Base-by-base conservation (phyloP, 495 filamentous ascomycete species). In the Patellaria atrata region DNA sequence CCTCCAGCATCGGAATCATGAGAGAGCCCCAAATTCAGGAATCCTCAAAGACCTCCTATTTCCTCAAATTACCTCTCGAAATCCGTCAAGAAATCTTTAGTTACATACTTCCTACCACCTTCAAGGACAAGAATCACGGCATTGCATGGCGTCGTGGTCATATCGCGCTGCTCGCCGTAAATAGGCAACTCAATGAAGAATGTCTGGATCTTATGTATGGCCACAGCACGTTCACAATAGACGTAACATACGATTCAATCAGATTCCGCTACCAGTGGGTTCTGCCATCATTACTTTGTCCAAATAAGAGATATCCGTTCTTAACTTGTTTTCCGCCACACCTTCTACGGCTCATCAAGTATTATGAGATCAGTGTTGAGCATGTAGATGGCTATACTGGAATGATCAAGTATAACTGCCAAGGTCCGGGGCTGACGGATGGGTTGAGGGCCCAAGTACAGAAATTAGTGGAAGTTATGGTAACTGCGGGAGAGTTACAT, bases 151-250 rank as follows among this genome's bases (percentile, higher is more conserved):
- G 30, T 20, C 51, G 53, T 15, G 57, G 57, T 20, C 40, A 41
- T 39, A 56, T 37, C 6, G 38, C 22, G 3, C 19, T 60, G 5
- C 40, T 60, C 15, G 16, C 25, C 6, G 38, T 42, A 0, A 44
- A 42, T 30, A 37, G 35, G 5, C 56, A 58, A 25, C 32, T 60
- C n/a, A 44, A 54, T 37, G 36, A 53, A 0, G 57, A 60, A 38
- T 51, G 48, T 39, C 41, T 46, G 4, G 52, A 55, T 25, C 34
- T 52, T 25, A 33, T 60, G 16, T 60, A 60, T 33, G 54, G 56
- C 4, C 24, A 35, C 26, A 56, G 44, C 40, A 46, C 43, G 35
- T 78, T 69, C 45, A 64, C 72, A 22, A 49, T 77, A 5, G 54
- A 60, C 32, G 41, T 75, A 5, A 52, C 47, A 13, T 61, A 65